Base-by-base conservation (phyloP, 2,329 filamentous ascomycete species). In the Cercospora citrullina region DNA sequence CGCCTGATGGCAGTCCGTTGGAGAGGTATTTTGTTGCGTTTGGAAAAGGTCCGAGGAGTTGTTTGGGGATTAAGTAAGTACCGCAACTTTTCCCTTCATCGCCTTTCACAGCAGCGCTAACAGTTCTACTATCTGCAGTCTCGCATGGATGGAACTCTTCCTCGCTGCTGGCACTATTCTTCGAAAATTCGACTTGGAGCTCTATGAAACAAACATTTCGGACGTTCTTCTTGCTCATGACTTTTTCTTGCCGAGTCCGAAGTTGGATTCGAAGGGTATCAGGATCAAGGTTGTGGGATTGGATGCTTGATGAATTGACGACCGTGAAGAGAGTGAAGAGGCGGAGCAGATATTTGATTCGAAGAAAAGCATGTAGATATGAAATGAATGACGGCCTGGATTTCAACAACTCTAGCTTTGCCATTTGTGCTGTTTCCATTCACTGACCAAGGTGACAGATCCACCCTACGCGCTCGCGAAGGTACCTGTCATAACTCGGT, bases 21-120 rank as follows among this genome's bases (percentile, higher is more conserved):
- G 68, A 81, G 21, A 76, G 73, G 60, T 77, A 79, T 57, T 75
- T 81, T 48, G 76, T 81, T 12, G 71, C 79, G 0, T 81, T 80
- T 66, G 77, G 76, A 2, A 77, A 76, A 9, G 79, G 79, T 3
- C 72, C 77, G 14, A 73, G 79, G 33, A 68, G 65, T 10, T 71
- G 78, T 75, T 72, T 79, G 71, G 71, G 71, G 14, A 68, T 70
- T 42, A 67, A 75, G 60, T 71, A 66, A 63, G 26, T n/a, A n/a
- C n/a, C n/a, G n/a, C n/a, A n/a, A n/a, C n/a, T n/a, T n/a, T n/a
- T n/a, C n/a, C n/a, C n/a, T n/a, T n/a, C n/a, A n/a, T n/a, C n/a
- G n/a, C n/a, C n/a, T n/a, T n/a, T n/a, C n/a, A n/a, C n/a, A n/a
- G n/a, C n/a, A n/a, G n/a, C n/a, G n/a, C n/a, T n/a, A n/a, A 68